Evolutionary conservation across 2,329 filamentous ascomycete genomes (phyloP).

Genomic region (Colletotrichum navitas): DNA sequence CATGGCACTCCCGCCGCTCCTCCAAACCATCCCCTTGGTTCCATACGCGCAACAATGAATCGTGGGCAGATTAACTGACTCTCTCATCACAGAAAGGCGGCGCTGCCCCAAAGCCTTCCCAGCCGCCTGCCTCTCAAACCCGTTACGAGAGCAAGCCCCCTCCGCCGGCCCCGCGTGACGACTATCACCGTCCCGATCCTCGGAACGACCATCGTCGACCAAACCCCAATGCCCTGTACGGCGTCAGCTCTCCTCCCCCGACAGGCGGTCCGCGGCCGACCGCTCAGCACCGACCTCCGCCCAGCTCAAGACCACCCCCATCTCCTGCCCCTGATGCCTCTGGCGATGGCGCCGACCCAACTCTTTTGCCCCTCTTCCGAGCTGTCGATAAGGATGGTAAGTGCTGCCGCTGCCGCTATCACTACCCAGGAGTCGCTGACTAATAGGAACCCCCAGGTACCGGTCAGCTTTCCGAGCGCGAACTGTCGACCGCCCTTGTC

Average conservation of each 20-base stretch:
- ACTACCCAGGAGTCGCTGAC: conserved; percentile 5
- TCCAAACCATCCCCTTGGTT: conserved; percentile 14
- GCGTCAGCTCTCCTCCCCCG: conserved; percentile 66
- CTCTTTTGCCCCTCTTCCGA: conserved; percentile 86
- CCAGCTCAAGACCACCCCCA: conserved; percentile 73
- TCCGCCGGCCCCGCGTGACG: conserved; percentile 54
- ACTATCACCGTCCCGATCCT: conserved; percentile 47
- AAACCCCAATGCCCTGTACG: conserved; percentile 52
- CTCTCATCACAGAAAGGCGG: conserved; percentile 43
- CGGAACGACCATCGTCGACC: conserved; percentile 33
- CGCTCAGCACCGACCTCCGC: conserved; percentile 64
- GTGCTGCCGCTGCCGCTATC: conserved; percentile 39
- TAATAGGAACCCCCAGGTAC: conserved; percentile 64
- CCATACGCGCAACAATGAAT: conserved; percentile 43
- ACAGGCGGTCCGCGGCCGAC: conserved; percentile 57
- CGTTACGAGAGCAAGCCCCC: conserved; percentile 65
- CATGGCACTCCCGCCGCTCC: conserved; percentile 8
- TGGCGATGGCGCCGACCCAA: conserved; percentile 70
- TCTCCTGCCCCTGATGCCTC: conserved; percentile 68
- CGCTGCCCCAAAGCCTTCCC: conserved; percentile 39
- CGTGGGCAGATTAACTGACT: conserved; percentile 29
- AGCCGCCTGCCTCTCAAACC: conserved; percentile 44
- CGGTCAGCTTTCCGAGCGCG: conserved; percentile 85
- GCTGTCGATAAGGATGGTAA: conserved; percentile 89
- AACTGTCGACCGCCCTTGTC: conserved; percentile 90